Evolutionary conservation across 116 monocot genomes (phyloP).

Genomic region (Iris pallida): DNA sequence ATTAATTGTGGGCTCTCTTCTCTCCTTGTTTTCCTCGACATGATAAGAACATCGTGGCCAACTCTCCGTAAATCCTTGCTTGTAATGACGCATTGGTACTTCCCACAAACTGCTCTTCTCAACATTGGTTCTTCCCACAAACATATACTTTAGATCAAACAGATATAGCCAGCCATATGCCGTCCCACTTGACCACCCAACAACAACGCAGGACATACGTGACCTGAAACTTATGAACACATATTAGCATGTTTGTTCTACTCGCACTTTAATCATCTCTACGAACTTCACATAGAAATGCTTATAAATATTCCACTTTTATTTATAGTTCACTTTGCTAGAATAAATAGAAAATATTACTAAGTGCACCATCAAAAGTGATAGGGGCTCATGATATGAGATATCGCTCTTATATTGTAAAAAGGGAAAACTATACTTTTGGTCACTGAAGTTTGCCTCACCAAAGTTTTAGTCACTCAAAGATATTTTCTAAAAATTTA

Average conservation of each 20-base stretch:
- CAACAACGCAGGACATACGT: background rate
- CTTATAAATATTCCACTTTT: background rate
- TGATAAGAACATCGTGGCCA: slow-evolving; percentile 20
- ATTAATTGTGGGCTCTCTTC: slow-evolving; percentile 11
- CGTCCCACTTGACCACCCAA: background rate
- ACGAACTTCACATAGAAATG: background rate
- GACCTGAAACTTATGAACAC: background rate
- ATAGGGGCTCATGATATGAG: too few species aligned
- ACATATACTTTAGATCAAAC: too few species aligned
- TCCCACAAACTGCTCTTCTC: background rate
- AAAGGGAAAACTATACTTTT: too few species aligned
- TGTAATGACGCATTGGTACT: slow-evolving; percentile 26
- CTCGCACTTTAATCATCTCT: background rate
- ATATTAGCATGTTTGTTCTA: background rate
- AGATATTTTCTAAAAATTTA: too few species aligned
- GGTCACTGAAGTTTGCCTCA: too few species aligned
- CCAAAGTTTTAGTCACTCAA: too few species aligned
- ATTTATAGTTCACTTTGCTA: background rate
- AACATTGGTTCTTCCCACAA: slow-evolving; percentile 17
- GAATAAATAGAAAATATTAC: too few species aligned
- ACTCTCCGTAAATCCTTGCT: slow-evolving; percentile 34
- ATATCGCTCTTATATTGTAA: too few species aligned
- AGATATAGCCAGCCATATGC: too few species aligned
- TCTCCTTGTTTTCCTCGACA: slow-evolving; percentile 51
- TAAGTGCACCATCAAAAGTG: too few species aligned